Evolutionary conservation across 495 filamentous ascomycete species (phyloP).

Genomic region (Beverwykella pulmonaria): DNA sequence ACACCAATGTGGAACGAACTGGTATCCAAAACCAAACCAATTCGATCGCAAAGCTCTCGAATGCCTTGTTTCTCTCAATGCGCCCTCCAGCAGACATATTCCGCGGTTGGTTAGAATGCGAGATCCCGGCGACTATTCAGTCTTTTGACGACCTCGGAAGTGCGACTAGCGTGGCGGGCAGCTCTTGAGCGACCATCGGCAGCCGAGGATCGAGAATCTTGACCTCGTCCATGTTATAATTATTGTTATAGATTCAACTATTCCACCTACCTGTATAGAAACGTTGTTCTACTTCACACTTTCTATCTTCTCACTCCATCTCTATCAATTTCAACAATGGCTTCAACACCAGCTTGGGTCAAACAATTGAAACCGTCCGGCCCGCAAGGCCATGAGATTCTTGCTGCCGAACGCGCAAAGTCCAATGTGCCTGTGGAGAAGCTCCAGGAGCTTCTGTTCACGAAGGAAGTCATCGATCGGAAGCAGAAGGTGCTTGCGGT

Average conservation of each 20-base stretch:
- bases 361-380: conserved; percentile 62
- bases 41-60: neutral
- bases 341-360: conserved; percentile 64
- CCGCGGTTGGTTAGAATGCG: neutral
- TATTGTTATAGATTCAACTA: neutral
- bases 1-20: no score
- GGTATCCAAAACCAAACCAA: neutral
- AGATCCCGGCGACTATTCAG: neutral
- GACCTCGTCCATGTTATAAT: neutral
- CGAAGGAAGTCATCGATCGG: conserved; percentile 57
- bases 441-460: conserved; percentile 64
- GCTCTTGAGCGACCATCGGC: neutral
- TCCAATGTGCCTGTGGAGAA: conserved; percentile 62
- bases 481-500: conserved; percentile 58
- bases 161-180: conserved; percentile 6
- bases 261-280: neutral
- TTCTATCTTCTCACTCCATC: neutral
- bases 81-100: neutral
- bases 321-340: conserved; percentile 24
- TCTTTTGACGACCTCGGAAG: conserved; percentile 10
- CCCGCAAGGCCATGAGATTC: conserved; percentile 63
- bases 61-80: no score
- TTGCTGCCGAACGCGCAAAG: conserved; percentile 60
- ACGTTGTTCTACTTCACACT: neutral
- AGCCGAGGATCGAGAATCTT: conserved; percentile 24